Evolutionary conservation across 768 basidiomycete genomes (phyloP).

Genomic region (Mycena alexandri): DNA sequence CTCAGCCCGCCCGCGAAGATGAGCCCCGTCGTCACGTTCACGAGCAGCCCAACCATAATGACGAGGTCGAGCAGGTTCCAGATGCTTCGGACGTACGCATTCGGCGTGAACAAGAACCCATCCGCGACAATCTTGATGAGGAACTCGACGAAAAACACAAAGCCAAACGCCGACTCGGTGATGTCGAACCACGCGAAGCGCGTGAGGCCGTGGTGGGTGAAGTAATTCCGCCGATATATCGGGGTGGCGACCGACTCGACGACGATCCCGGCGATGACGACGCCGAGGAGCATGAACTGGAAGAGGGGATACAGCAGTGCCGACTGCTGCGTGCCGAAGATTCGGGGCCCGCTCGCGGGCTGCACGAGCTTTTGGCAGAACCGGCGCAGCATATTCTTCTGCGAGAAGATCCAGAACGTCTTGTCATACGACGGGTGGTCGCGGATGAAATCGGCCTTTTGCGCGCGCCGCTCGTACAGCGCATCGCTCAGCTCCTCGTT

Average conservation of each 20-base stretch:
- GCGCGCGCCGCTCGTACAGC: constrained; percentile 76
- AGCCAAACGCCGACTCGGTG: constrained; percentile 78
- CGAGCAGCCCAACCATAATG: constrained; percentile 81
- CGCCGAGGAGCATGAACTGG: constrained; percentile 77
- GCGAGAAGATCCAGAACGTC: constrained; percentile 90
- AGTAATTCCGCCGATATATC: constrained; percentile 82
- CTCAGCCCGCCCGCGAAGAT: constrained; percentile 83
- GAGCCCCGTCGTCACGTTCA: constrained; percentile 79
- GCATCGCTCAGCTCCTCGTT: constrained; percentile 71
- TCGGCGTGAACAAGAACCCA: constrained; percentile 91
- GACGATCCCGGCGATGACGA: constrained; percentile 86
- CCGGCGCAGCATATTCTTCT: constrained; percentile 78
- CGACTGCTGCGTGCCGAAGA: constrained; percentile 82
- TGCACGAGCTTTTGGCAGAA: constrained; percentile 87
- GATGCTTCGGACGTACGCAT: constrained; percentile 90
- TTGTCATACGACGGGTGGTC: constrained; percentile 92
- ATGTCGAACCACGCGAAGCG: constrained; percentile 91
- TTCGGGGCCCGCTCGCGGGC: constrained; percentile 87
- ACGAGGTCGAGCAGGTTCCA: constrained; percentile 95
- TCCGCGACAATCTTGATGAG: constrained; percentile 93
- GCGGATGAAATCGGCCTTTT: constrained; percentile 88
- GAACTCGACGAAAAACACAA: constrained; percentile 84
- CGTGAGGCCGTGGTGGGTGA: constrained; percentile 65
- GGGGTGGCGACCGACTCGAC: constrained; percentile 89
- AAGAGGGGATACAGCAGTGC: constrained; percentile 77